Evolutionary conservation across 1,284 basidiomycete species (phyloP), one percentile per base, ranked within the genome.

Genomic region (Peniophora sp.): DNA sequence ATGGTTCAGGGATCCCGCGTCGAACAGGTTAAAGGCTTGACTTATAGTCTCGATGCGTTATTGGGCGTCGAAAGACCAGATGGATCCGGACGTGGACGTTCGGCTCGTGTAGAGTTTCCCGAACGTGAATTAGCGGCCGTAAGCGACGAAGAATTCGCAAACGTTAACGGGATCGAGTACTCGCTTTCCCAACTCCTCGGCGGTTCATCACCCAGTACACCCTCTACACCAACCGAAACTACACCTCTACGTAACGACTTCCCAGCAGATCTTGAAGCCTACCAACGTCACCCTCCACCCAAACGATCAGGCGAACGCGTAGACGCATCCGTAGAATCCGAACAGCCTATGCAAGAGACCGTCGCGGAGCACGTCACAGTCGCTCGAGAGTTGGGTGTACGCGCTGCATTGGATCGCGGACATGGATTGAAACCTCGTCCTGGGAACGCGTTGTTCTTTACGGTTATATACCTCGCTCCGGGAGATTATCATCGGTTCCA

Each of bases 401-500:
- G 70, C 44, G 65, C 78, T 0, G 52, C 72, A 2, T 60, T 76
- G 32, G 69, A 72, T 20, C 76, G 71, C 49, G 68, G 72, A 25
- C 75, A 71, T 6, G 71, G 71, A 17, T 71, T 70, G 36, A 69
- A 65, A 45, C 71, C 81, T 41, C 78, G 79, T 58, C 77, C 81
- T 3, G 89, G 87, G 12, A 87, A 96, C 64, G 79, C 84, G 47
- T 80, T 98, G 36, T 96, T 84, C 72, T 99, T 98, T 68, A 74
- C 88, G 45, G 96, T 99, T 61, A 87, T 99, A 58, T 99, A 99
- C 71, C 87, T 99, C 50, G 96, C 96, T 1, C 96, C 96, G 0
- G 97, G 97, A 1, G 97, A 99, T 68, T 99, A 99, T 67, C 96
- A 99, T 64, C 84, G 94, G 36, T 99, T 97, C 79, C 96, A 99